Conservation (phyloP, 169 alveolate genomes). For the Eimeria nieschulzi region DNA sequence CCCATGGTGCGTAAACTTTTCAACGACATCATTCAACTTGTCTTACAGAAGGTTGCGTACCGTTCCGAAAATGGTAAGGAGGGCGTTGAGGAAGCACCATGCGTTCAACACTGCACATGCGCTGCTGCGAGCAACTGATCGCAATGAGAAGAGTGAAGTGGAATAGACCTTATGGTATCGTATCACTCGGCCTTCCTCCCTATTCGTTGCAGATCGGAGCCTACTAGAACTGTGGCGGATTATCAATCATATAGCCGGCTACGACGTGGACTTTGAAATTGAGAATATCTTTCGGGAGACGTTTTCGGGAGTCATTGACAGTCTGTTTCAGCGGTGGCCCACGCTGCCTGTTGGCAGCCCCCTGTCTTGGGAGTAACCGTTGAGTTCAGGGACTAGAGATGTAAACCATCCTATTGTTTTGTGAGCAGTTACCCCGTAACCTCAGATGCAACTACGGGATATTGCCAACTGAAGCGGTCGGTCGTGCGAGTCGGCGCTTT, state of each 20-base stretch:
- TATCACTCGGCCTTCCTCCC: not conserved
- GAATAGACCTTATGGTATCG: too few species aligned
- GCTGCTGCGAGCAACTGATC: too few species aligned
- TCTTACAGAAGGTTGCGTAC: slow-evolving; percentile 41
- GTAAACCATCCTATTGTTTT: too few species aligned
- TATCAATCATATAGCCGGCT: slow-evolving; percentile 33
- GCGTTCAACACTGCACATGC: too few species aligned
- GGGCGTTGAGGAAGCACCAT: too few species aligned
- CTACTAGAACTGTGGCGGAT: slow-evolving; percentile 40
- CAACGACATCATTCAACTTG: slow-evolving; percentile 37
- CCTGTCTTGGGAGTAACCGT: slow-evolving; percentile 51
- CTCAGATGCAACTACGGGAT: too few species aligned
- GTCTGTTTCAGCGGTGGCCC: slow-evolving; percentile 24
- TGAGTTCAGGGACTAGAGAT: too few species aligned
- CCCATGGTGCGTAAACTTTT: slow-evolving; percentile 58
- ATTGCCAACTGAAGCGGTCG: too few species aligned
- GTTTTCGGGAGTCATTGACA: slow-evolving; percentile 26
- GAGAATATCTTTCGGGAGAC: slow-evolving; percentile 27
- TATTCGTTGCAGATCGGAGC: slow-evolving; percentile 3
- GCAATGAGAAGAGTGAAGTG: too few species aligned
- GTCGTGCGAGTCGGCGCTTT: too few species aligned
- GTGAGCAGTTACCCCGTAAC: too few species aligned
- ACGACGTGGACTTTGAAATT: slow-evolving; percentile 45
- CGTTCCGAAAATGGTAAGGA: slow-evolving; percentile 23
- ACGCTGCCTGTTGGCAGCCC: slow-evolving; percentile 57